Evolutionary conservation across 2,329 filamentous ascomycete species (phyloP).

Genomic region (Phaeophleospora eucalypticola): DNA sequence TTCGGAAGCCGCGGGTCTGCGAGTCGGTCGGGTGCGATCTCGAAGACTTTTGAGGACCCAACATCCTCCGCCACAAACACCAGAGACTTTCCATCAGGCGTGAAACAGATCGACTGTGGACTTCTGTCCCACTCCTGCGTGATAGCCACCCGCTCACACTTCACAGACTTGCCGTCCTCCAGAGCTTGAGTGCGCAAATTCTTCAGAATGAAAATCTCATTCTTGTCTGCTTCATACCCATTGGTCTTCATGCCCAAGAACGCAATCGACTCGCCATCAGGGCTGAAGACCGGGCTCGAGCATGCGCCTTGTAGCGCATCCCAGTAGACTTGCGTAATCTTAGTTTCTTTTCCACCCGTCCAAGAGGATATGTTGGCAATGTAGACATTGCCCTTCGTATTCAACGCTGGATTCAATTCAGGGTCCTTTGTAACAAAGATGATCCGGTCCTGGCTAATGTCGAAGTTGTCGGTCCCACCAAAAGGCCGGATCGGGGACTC

Average conservation of each 20-base stretch:
- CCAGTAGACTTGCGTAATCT: background rate
- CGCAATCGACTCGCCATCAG: constrained; percentile 64
- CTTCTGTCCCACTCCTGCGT: constrained; percentile 49
- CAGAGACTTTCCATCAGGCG: constrained; percentile 54
- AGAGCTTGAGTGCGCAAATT: background rate
- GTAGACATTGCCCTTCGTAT: constrained; percentile 81
- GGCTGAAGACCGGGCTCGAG: constrained; percentile 66
- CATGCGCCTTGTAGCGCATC: constrained; percentile 54
- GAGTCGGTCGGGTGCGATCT: background rate
- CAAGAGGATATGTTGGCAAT: constrained; percentile 63
- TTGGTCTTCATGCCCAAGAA: constrained; percentile 74
- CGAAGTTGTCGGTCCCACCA: constrained; percentile 75
- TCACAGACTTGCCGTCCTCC: background rate
- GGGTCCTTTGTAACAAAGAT: constrained; percentile 75
- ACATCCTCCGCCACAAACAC: constrained; percentile 71
- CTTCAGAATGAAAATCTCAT: constrained; percentile 62
- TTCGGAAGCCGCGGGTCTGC: background rate
- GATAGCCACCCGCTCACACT: background rate
- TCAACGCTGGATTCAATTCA: constrained; percentile 63
- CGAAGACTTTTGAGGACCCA: constrained; percentile 59
- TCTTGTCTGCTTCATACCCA: constrained; percentile 78
- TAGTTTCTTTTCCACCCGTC: constrained; percentile 37
- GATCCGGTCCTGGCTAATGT: constrained; percentile 58
- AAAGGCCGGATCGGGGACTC: constrained; percentile 72
- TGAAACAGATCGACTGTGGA: constrained; percentile 49